Base-by-base conservation (phyloP, 306 rosid species). In the Lablab purpureus region DNA sequence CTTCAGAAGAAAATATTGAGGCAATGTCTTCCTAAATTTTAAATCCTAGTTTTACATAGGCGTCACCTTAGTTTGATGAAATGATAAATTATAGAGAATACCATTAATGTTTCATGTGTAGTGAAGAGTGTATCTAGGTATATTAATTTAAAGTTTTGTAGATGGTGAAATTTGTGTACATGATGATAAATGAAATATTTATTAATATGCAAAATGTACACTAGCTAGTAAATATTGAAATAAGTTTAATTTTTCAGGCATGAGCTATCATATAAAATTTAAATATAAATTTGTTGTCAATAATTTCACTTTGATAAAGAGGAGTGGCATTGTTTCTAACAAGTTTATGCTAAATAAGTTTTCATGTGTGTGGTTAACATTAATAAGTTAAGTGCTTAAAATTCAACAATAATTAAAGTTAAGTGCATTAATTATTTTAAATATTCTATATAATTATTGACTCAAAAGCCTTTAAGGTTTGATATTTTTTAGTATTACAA, bases 1-100 rank as follows among this genome's bases (percentile, higher is more conserved):
- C 69, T 50, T 12, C 56, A 19, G 87, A 87, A 64, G 90, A 89
- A 87, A 83, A 84, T 80, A 67, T 4, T 17, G 82, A 87, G 78
- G 69, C 79, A 51, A 18, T 64, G 52, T 50, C 89, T 75, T 78
- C 89, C 19, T 21, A 80, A 56, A n/a, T 71, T 76, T 23, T 85
- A 65, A 85, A 58, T 75, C 50, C 13, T 78, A 63, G 37, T 62
- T 15, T 28, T 63, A 51, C 54, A 18, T 82, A 82, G 86, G 22
- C 60, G 74, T 78, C 25, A 73, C 46, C 47, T 81, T 77, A 73
- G 77, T 81, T 73, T 77, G 64, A 32, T 55, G 75, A 80, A 43
- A 30, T 74, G 32, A 51, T 15, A 46, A 49, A 51, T 41, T 43
- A 46, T 64, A 78, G 27, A 71, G 18, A 58, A 41, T 32, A 70